phyloP scores from a whole-genome alignment of 192 early-diverging fungal genomes.

The Pilobolus umbonatus region DNA sequence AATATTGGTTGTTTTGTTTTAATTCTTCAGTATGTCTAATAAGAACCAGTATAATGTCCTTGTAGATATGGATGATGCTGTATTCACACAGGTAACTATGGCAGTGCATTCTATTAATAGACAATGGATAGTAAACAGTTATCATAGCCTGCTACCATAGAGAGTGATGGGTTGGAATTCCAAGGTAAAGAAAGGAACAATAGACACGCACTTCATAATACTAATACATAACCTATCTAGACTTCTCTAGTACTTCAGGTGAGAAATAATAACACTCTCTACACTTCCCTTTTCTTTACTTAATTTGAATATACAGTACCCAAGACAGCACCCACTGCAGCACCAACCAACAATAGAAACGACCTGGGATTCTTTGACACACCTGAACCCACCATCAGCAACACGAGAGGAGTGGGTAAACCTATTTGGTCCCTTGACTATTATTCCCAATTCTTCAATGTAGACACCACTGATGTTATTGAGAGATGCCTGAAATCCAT shows the following conservation, averaged over 20 bases:
- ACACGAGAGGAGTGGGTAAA: slow-evolving; percentile 26
- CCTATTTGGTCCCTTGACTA: slow-evolving; percentile 88
- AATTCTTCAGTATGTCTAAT: slow-evolving; percentile 26
- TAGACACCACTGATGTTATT: slow-evolving; percentile 84
- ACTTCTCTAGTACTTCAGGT: slow-evolving; percentile 22
- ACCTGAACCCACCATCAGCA: slow-evolving; percentile 16
- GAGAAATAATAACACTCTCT: neutral
- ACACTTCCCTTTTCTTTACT: neutral
- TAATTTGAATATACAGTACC: neutral
- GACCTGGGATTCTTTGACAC: slow-evolving; percentile 29
- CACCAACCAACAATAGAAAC: slow-evolving; percentile 1
- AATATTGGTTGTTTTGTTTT: neutral
- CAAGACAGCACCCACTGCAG: slow-evolving; percentile 6
- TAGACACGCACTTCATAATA: neutral
- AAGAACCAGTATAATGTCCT: slow-evolving; percentile 43
- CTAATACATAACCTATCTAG: neutral
- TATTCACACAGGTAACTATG: slow-evolving; percentile 20
- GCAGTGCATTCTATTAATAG: neutral
- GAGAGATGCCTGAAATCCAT: slow-evolving; percentile 65
- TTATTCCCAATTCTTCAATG: slow-evolving; percentile 89
- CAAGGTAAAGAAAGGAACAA: slow-evolving; percentile 28
- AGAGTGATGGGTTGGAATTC: slow-evolving; percentile 44
- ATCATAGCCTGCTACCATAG: slow-evolving; percentile 28
- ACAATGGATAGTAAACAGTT: too few relatives aligned
- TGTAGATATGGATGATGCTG: slow-evolving; percentile 43